Evolutionary conservation across 2,329 filamentous ascomycete genomes (phyloP), one percentile per base, ranked within the genome.

Genomic region (Macrophomina tecta): DNA sequence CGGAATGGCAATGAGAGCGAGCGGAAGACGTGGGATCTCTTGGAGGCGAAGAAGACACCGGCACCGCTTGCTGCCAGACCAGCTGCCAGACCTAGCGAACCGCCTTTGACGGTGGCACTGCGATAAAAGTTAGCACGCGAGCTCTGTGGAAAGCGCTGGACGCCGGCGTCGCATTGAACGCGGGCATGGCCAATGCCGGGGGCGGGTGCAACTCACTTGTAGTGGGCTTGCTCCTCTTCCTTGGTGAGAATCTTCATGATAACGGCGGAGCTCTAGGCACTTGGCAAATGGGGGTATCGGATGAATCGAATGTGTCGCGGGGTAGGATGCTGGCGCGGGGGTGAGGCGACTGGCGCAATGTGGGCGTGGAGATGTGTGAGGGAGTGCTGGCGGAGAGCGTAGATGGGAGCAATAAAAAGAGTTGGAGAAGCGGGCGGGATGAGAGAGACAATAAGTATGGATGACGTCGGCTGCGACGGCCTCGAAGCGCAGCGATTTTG

Each of bases 191-290:
- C 11, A 12, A 18, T 1, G 38, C 23, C 53, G 74, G 16, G 4
- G 64, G 76, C 70, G 36, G 48, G 9, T n/a, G 32, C 45, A 9
- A 68, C 53, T 38, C 23, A 89, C 87, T 84, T 82, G 87, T 96
- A 97, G 86, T 97, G 94, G 64, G 87, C 91, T 68, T 85, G 79
- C 82, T 97, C 94, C 83, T 97, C 92, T 87, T 97, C 93, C 79
- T 94, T 93, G 74, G 91, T 96, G 78, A 98, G 86, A 77, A 98
- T 85, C 90, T 97, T 98, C 95, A 98, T 99, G 70, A 61, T 85
- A 80, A 30, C 36, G 45, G 45, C 7, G 23, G 23, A 4, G 58
- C 32, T 34, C 32, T 23, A 23, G 30, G 7, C 32, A 30, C 16
- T 16, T 61, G n/a, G 8, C 28, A n/a, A 49, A 62, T 28, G 45